Evolutionary conservation across 2,329 filamentous ascomycete genomes (phyloP), one percentile per base, ranked within the genome.

Genomic region (Clonostachys solani): DNA sequence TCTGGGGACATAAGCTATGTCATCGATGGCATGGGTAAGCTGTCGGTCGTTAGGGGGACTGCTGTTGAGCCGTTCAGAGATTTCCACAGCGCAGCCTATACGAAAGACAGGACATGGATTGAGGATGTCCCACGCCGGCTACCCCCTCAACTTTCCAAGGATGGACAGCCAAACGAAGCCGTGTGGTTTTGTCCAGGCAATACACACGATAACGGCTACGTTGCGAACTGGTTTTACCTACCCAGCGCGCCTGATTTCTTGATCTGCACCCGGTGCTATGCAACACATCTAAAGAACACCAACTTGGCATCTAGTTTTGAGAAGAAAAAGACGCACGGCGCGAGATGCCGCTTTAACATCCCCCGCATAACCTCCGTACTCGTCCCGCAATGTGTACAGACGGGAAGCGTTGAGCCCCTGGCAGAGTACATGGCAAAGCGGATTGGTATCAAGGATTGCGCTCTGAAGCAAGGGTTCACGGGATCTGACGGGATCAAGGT

Each of bases 201-300:
- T 1, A 50, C 67, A 1, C 51, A 54, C 17, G 67, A 66, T 38
- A 48, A 54, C 0, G 51, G 62, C 1, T 57, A 56, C n/a, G 40
- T 33, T 36, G 29, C 44, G 12, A 46, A 2, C 6, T 69, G 65
- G 61, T 64, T 67, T 42, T 56, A 52, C 2, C 43, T 61, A 2
- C 47, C 50, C 3, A 55, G 58, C 5, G 34, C 56, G 4, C 60
- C 64, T 0, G 52, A 58, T 2, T 70, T 63, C 19, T 47, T 63
- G 4, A 56, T 73, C 34, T 75, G 72, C 50, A 69, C 68, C 2
- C 55, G 60, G 18, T 75, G 72, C 50, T 65, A 71, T 34, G 58
- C 61, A 6, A 65, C 69, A 33, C 46, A 69, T 48, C 62, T 75
- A 12, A 49, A 59, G 18, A 18, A 46, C 0, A 69, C 66, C 0